These are phyloP conservation scores for Solanum chiquidenum DNA, from an alignment of 257 asterid species.

Conservation along the genomic window DNA sequence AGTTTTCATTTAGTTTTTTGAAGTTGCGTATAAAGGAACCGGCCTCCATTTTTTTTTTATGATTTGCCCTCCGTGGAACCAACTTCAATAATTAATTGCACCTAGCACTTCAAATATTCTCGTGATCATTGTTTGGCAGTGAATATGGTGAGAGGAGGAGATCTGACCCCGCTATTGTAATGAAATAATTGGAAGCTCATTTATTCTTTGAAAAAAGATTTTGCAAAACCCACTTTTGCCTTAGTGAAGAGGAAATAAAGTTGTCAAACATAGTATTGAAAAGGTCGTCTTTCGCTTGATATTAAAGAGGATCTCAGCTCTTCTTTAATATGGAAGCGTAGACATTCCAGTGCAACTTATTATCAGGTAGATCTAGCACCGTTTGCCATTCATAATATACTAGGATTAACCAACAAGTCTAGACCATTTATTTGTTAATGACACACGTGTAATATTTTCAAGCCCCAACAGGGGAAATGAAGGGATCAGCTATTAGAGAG, in stretches of 20 bases:
- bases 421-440: background rate
- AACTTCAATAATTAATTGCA: background rate
- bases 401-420: background rate
- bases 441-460: too few relatives aligned
- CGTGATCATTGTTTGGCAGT: background rate
- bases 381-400: background rate
- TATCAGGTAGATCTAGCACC: background rate
- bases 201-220: background rate
- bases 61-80: background rate
- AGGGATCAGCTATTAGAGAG: background rate
- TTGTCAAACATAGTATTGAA: background rate
- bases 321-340: background rate
- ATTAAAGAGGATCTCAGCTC: background rate
- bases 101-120: background rate
- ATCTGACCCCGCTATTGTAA: background rate
- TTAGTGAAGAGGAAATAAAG: background rate
- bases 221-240: too few relatives aligned
- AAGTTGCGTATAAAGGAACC: background rate
- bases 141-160: background rate
- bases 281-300: background rate
- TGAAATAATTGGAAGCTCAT: background rate
- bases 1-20: background rate
- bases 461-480: background rate
- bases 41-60: background rate
- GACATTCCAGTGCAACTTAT: background rate